Percentiles rank a stretch among this genome's conserved stretches.
These are phyloP conservation scores for Echinochloa phyllopogon DNA, from an alignment of 176 grass and related monocot genomes.

Conservation along the genomic window DNA sequence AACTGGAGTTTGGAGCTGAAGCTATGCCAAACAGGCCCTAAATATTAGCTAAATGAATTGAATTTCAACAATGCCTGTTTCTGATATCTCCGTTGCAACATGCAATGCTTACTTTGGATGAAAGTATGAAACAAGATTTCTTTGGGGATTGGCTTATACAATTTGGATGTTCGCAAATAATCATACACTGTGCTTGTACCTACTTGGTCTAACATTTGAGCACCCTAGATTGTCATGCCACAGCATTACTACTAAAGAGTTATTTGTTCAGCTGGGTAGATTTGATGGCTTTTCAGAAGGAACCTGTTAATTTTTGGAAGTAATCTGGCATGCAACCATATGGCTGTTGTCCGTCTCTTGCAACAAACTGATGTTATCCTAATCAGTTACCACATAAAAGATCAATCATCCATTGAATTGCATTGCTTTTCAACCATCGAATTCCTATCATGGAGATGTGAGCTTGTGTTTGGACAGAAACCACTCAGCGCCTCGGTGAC, in stretches of 20 bases:
- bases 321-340: too few species aligned
- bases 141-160: neutral
- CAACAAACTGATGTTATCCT: too few species aligned
- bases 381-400: too few species aligned
- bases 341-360: too few species aligned
- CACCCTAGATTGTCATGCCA: too few species aligned
- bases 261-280: neutral
- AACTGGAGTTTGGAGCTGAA: too few species aligned
- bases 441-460: too few species aligned
- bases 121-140: neutral
- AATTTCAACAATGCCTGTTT: neutral
- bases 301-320: neutral
- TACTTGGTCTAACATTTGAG: neutral
- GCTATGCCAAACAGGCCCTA: too few species aligned
- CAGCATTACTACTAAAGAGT: neutral
- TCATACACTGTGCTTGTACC: neutral
- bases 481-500: too few species aligned
- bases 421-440: too few species aligned
- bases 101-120: conserved; percentile 23
- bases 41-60: neutral
- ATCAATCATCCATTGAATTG: too few species aligned
- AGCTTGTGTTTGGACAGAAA: too few species aligned
- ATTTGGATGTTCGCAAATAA: neutral
- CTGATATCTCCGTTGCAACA: neutral
- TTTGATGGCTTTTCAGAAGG: neutral